Percentiles rank a stretch among this genome's conserved stretches.
phyloP scores from a whole-genome alignment of 176 grass and related monocot genomes.

The Zizania latifolia region DNA sequence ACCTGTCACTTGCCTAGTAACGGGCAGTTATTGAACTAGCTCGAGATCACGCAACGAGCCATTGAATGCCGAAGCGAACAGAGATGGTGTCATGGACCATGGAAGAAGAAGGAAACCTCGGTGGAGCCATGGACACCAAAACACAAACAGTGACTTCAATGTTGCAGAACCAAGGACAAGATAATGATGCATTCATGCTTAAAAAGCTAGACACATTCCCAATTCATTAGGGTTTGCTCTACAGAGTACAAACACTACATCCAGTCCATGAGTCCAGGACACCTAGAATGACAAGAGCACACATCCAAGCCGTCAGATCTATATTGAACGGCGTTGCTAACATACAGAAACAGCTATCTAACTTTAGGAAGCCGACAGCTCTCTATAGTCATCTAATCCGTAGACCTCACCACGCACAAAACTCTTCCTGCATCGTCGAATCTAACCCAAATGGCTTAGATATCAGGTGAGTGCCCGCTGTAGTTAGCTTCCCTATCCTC shows the following conservation, averaged over 20 bases:
- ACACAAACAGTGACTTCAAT: neutral
- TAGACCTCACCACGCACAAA: no score
- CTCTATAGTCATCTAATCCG: no score
- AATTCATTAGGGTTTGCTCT: neutral
- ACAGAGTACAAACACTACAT: neutral
- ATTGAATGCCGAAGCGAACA: constrained; percentile 8
- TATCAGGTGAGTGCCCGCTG: no score
- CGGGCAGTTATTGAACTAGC: neutral
- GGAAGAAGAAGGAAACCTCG: neutral
- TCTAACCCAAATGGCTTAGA: no score
- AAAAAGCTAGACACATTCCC: neutral
- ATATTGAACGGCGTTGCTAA: neutral
- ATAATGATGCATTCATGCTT: no score
- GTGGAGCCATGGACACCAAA: neutral
- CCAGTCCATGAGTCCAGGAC: neutral
- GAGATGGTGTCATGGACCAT: neutral
- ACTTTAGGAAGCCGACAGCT: no score
- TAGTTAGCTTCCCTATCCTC: no score
- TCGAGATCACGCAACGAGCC: neutral
- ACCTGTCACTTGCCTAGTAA: no score
- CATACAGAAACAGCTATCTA: neutral
- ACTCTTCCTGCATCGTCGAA: no score
- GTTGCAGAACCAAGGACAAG: neutral
- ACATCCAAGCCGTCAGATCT: neutral
- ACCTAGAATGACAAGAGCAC: neutral